These are phyloP conservation scores for Fusarium sp. DNA, from an alignment of 2,329 filamentous ascomycete genomes.

Conservation along the genomic window DNA sequence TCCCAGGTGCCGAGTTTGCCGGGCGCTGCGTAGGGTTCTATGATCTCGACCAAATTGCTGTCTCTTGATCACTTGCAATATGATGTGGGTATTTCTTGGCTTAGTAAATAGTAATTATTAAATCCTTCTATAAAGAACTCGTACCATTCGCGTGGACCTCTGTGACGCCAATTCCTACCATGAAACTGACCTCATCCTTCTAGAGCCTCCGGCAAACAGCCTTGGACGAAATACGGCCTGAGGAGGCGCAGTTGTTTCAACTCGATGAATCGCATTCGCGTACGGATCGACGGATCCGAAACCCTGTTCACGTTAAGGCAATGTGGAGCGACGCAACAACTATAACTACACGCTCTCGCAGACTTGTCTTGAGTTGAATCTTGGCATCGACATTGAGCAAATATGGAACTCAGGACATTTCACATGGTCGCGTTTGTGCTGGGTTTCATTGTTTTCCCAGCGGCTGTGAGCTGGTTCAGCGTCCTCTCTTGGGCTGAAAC, in stretches of 20 bases:
- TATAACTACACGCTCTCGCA: neutral
- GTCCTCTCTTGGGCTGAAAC: neutral
- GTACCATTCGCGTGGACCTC: neutral
- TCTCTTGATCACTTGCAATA: too few relatives aligned
- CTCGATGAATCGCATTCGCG: neutral
- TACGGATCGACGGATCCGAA: neutral
- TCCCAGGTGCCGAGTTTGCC: neutral
- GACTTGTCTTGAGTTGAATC: neutral
- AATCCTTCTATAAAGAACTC: neutral
- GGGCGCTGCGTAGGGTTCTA: neutral
- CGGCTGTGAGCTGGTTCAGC: neutral
- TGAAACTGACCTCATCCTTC: neutral
- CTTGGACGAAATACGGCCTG: neutral
- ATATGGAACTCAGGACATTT: neutral
- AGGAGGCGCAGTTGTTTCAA: neutral
- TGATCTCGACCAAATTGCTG: neutral
- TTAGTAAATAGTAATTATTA: neutral
- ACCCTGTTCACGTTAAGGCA: neutral
- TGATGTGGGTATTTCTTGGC: neutral
- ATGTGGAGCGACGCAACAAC: neutral
- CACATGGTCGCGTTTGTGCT: too few relatives aligned
- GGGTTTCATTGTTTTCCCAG: neutral
- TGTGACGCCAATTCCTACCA: neutral
- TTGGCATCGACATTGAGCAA: neutral
- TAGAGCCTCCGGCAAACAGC: neutral